Percentiles rank a stretch among this genome's conserved stretches.
Evolutionary conservation across 1,284 basidiomycete genomes (phyloP).

Genomic region (Athelia sp.): DNA sequence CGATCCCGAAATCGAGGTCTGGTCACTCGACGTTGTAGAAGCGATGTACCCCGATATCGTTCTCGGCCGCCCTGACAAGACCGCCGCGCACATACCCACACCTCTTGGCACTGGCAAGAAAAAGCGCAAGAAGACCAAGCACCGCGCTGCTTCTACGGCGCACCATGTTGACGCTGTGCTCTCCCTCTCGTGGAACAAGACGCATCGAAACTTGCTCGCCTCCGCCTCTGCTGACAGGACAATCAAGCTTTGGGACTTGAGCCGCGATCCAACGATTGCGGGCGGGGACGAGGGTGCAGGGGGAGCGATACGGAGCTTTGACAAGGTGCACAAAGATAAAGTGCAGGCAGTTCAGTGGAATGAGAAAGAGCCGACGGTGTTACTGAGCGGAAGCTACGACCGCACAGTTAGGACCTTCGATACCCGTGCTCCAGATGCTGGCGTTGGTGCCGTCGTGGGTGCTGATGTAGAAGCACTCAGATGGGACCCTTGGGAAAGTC

Average conservation of each 20-base stretch:
- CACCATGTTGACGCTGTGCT: slow-evolving; percentile 96
- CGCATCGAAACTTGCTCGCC: slow-evolving; percentile 86
- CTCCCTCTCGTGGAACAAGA: slow-evolving; percentile 87
- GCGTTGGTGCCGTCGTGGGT: slow-evolving; percentile 75
- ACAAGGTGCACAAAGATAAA: slow-evolving; percentile 85
- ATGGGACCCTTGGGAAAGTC: slow-evolving; percentile 94
- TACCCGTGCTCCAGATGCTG: slow-evolving; percentile 75
- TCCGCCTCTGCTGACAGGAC: slow-evolving; percentile 93
- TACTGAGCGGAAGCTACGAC: slow-evolving; percentile 93
- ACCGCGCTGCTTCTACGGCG: slow-evolving; percentile 58
- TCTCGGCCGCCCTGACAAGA: slow-evolving; percentile 84
- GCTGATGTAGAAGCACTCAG: slow-evolving; percentile 91
- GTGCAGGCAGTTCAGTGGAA: slow-evolving; percentile 99
- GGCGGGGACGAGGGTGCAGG: slow-evolving; percentile 38
- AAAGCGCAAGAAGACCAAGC: slow-evolving; percentile 87
- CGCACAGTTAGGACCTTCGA: slow-evolving; percentile 93
- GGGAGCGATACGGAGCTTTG: slow-evolving; percentile 82
- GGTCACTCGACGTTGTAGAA: slow-evolving; percentile 93
- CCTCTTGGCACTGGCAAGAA: slow-evolving; percentile 88
- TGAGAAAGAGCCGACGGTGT: slow-evolving; percentile 76
- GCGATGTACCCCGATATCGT: slow-evolving; percentile 92
- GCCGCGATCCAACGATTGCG: slow-evolving; percentile 53
- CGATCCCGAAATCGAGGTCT: slow-evolving; percentile 98
- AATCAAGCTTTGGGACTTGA: slow-evolving; percentile 97
- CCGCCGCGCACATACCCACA: slow-evolving; percentile 72